These are phyloP conservation scores for Vinca major DNA, from an alignment of 305 asterid species.

Conservation along the genomic window DNA sequence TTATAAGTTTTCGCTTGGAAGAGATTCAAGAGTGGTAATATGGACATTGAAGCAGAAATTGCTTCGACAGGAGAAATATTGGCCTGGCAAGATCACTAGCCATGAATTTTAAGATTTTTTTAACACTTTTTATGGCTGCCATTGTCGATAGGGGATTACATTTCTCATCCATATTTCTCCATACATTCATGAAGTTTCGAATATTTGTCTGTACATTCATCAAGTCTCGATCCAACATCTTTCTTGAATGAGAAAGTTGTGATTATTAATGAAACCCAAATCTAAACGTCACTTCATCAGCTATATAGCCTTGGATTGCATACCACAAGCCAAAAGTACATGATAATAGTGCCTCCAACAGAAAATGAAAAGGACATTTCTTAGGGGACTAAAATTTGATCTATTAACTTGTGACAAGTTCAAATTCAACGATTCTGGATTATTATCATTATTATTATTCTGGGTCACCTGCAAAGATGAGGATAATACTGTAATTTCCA, in stretches of 20 bases:
- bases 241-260: too few species aligned
- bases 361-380: too few species aligned
- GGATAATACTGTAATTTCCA: background rate
- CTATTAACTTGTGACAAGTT: too few species aligned
- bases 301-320: too few species aligned
- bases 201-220: background rate
- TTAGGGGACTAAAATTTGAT: too few species aligned
- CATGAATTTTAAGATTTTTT: background rate
- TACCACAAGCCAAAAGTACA: too few species aligned
- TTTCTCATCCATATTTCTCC: too few species aligned
- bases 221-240: background rate
- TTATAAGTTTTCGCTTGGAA: background rate
- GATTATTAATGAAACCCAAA: too few species aligned
- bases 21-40: background rate
- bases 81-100: background rate
- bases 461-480: background rate
- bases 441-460: too few species aligned
- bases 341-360: too few species aligned
- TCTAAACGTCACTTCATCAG: too few species aligned
- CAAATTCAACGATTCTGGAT: too few species aligned
- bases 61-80: background rate
- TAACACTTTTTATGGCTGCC: background rate
- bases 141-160: background rate
- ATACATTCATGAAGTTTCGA: background rate
- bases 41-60: background rate